Percentiles rank a stretch among this genome's conserved stretches.
Evolutionary conservation across 78 protist genomes (phyloP).

Genomic region (Mastigamoeba balamuthi): DNA sequence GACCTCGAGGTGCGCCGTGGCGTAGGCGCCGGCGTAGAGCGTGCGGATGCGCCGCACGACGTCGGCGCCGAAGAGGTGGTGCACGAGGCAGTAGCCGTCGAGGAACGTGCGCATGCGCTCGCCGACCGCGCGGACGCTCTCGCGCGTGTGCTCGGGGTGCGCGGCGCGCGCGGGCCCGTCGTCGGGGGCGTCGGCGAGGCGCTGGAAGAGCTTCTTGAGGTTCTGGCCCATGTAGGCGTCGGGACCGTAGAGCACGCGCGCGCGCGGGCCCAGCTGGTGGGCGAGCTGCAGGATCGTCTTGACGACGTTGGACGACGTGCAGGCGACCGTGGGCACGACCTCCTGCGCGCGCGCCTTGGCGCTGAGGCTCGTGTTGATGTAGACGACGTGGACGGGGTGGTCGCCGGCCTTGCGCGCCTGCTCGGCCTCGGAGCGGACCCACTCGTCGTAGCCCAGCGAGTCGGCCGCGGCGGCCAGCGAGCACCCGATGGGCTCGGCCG

Average conservation of each 20-base stretch:
- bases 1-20: slow-evolving; percentile 15
- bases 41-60: not conserved
- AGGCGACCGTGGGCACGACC: slow-evolving; percentile 4
- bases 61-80: slow-evolving; percentile 11
- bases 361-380: slow-evolving; percentile 9
- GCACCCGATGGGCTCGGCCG: not conserved
- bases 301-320: slow-evolving; percentile 17
- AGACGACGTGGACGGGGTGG: slow-evolving; percentile 8
- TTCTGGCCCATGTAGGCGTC: slow-evolving; percentile 13
- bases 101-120: not conserved
- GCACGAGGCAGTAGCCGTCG: slow-evolving; percentile 9
- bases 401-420: no score
- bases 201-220: not conserved
- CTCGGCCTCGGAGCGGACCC: not conserved
- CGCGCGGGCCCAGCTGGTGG: not conserved
- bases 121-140: not conserved
- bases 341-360: slow-evolving; percentile 6
- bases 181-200: not conserved
- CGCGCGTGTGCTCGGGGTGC: not conserved
- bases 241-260: slow-evolving; percentile 2
- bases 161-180: not conserved
- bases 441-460: not conserved
- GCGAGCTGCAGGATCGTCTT: not conserved
- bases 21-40: slow-evolving; percentile 1
- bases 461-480: slow-evolving; percentile 13